Evolutionary conservation across 1,139 yeast species (phyloP).

Genomic region (Taphrina confusa): DNA sequence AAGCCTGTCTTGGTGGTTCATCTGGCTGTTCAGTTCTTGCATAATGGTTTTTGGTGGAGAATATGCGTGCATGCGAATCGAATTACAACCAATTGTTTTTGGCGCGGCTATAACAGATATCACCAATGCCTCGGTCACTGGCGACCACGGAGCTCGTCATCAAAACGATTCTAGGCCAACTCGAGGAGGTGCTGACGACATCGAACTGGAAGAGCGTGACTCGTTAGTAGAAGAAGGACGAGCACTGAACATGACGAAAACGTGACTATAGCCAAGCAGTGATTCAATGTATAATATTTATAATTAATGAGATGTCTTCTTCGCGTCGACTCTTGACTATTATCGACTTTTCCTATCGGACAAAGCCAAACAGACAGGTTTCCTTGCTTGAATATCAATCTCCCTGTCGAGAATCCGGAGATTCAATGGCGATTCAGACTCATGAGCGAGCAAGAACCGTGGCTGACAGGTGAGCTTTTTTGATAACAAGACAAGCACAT

Average conservation of each 20-base stretch:
- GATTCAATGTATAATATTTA: too few species aligned
- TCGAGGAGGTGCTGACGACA: constrained; percentile 1
- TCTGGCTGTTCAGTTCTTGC: constrained; percentile 21
- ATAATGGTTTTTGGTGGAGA: constrained; percentile 36
- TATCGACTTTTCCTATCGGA: constrained; percentile 32
- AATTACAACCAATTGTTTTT: constrained; percentile 30
- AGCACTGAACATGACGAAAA: not conserved
- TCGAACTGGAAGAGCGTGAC: constrained; percentile 8
- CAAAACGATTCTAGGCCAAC: not conserved
- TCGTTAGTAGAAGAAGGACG: constrained; percentile 2
- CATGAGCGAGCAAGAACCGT: constrained; percentile 34
- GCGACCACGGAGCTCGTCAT: not conserved
- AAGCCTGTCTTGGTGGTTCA: constrained; percentile 33
- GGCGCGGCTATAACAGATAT: constrained; percentile 7
- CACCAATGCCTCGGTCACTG: not conserved
- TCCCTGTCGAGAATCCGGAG: constrained; percentile 26
- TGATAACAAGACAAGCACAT: constrained; percentile 2
- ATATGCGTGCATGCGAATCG: constrained; percentile 34
- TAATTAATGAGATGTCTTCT: constrained; percentile 16
- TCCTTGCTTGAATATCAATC: constrained; percentile 33
- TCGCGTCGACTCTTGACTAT: constrained; percentile 36
- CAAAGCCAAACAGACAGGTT: constrained; percentile 31
- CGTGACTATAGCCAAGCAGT: too few species aligned
- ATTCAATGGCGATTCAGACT: constrained; percentile 35
- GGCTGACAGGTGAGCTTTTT: constrained; percentile 34